Evolutionary conservation across 78 protist species (phyloP), one percentile per base, ranked within the genome.

Genomic region (Cavenderia fasciculata): DNA sequence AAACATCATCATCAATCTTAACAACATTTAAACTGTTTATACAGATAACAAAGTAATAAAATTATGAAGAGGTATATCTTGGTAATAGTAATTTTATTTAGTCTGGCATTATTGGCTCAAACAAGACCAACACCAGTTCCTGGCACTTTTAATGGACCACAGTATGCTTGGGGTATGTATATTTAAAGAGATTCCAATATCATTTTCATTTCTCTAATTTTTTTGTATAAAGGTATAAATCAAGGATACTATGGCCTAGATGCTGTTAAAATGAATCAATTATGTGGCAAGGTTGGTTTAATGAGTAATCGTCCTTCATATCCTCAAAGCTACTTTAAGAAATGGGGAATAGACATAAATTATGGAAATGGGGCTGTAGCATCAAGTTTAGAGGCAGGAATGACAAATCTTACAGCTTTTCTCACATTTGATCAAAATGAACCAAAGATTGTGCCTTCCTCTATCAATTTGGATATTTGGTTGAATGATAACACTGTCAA

Each of bases 331-430:
- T 57, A 27, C 33, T 57, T 57, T 27, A 36, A 23, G 8, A 29
- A 57, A 25, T 57, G 34, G 25, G 33, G 34, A 21, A 23, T 23
- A 11, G 7, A 2, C 2, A 57, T 57, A 27, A 4, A 27, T 7
- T 10, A 10, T 57, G 63, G 27, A 10, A 34, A 56, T 66, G 54
- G 51, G 74, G 74, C 3, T 27, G 56, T 27, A 73, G 59, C 21
- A 44, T 73, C 4, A 40, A 52, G 2, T 29, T 56, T 40, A 25
- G 29, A 19, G 25, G 57, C 29, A 43, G 84, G 84, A 33, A 40
- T 52, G 59, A 38, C 65, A 38, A 54, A 73, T 38, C 40, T 29
- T 29, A 51, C 59, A 21, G 84, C 84, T n/a, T 73, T 73, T 41
- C 21, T 73, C 4, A 73, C 69, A 0, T 73, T 23, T 56, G 19